Base-by-base conservation (phyloP, 2,329 filamentous ascomycete species). In the Trichocomaceae sp. region DNA sequence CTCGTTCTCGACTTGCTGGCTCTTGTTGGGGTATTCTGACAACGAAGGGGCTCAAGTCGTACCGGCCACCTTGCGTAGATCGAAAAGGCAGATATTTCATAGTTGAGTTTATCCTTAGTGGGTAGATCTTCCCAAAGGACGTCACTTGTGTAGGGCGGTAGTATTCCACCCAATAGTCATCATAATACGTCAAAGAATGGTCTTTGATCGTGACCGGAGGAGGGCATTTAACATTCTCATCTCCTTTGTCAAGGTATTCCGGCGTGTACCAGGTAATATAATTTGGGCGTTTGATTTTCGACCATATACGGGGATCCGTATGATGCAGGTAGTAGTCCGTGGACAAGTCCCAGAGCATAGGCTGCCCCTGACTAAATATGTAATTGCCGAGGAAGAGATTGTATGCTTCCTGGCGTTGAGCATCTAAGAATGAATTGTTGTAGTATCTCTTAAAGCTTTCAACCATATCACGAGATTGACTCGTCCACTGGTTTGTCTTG, bases 381-480 rank as follows among this genome's bases (percentile, higher is more conserved):
- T 99, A 99, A 66, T 97, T 96, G 6, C 93, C 93, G 1, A 99
- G 80, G 66, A 99, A 99, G 9, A 99, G 77, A 62, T 99, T 99
- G 71, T 97, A 97, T 0, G 93, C 93, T 72, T 99, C 93, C 72
- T 99, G 93, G 31, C 93, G 84, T 68, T 99, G 93, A n/a, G 87
- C 91, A 69, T 99, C 93, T 8, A 99, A 81, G 69, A 99, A 99
- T 0, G 92, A 95, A 67, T 99, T 99, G 74, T 97, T 96, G 72
- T 99, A 99, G 70, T 97, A 99, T 26, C 93, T 83, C 71, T 97
- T 99, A 77, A 99, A 96, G 69, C 90, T 96, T 73, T 99, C 93
- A 20, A 99, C 91, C 92, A 99, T 97, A 70, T 99, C 93, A 61
- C 93, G 83, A 2, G 92, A 96, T 69, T 96, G 90, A 63, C 90